A percentile compares a stretch with the other conserved stretches of the same genome.
Evolutionary conservation across 495 filamentous ascomycete genomes (phyloP).

Genomic region (Bacidia rubella): DNA sequence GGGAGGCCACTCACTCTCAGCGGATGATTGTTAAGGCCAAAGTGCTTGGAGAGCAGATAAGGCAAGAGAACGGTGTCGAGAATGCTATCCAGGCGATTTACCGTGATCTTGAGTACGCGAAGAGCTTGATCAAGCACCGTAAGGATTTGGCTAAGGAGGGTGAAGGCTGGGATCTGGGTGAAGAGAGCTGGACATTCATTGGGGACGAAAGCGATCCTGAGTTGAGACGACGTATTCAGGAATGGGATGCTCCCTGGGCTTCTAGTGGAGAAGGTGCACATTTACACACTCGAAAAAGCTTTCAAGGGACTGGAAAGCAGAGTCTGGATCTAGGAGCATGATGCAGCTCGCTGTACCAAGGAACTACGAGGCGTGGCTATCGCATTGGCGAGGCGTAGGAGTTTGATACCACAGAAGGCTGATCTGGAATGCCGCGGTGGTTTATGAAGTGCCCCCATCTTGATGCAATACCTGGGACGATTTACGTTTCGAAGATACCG

Average conservation of each 20-base stretch:
- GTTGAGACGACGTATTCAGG: conserved; percentile 28
- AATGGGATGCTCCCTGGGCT: conserved; percentile 18
- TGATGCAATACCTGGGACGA: too few relatives aligned
- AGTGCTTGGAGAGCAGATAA: conserved; percentile 71
- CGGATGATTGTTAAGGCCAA: conserved; percentile 80
- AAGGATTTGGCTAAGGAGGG: conserved; percentile 29
- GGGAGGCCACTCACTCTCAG: conserved; percentile 78
- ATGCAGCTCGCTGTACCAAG: neutral
- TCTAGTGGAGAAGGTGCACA: neutral
- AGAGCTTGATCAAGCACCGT: conserved; percentile 60
- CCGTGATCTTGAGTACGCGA: conserved; percentile 92
- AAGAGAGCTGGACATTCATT: conserved; percentile 64
- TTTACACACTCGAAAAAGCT: conserved; percentile 4
- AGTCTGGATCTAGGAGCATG: conserved; percentile 12
- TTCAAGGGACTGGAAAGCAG: conserved; percentile 5
- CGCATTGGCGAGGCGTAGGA: too few relatives aligned
- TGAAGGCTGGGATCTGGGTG: conserved; percentile 41
- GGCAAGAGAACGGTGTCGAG: conserved; percentile 80
- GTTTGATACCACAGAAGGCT: too few relatives aligned
- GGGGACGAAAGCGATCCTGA: conserved; percentile 51
- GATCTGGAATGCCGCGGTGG: too few relatives aligned
- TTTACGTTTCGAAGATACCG: too few relatives aligned
- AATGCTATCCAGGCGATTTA: conserved; percentile 88
- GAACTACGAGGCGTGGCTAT: too few relatives aligned
- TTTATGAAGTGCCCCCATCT: too few relatives aligned